phyloP scores from a whole-genome alignment of 2,329 filamentous ascomycete genomes.

The Paraphaeosphaeria sporulosa region DNA sequence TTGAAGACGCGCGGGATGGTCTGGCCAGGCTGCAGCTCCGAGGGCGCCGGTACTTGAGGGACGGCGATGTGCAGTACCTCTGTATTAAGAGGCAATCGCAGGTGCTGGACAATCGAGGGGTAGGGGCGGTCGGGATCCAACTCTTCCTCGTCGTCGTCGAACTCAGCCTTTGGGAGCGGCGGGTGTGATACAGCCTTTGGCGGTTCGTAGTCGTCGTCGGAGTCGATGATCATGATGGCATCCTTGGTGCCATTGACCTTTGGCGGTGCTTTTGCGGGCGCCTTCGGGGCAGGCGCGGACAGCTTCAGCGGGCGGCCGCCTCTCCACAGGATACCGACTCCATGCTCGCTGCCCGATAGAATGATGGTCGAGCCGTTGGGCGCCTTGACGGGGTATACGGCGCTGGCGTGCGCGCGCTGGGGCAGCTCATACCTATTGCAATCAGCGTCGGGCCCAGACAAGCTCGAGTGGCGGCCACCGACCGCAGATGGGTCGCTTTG shows the following conservation, averaged over 20 bases:
- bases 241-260: constrained; percentile 56
- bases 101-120: constrained; percentile 60
- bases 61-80: constrained; percentile 63
- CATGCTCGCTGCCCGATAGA: constrained; percentile 66
- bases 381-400: constrained; percentile 64
- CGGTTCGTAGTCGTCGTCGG: constrained; percentile 60
- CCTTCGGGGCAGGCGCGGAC: constrained; percentile 31
- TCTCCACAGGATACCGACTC: constrained; percentile 67
- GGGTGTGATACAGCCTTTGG: constrained; percentile 24
- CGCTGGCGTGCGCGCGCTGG: constrained; percentile 63
- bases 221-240: constrained; percentile 63
- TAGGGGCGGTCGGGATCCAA: constrained; percentile 65
- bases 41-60: constrained; percentile 48
- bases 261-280: constrained; percentile 38
- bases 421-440: constrained; percentile 65
- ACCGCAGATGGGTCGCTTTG: constrained; percentile 45
- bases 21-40: constrained; percentile 39
- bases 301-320: constrained; percentile 61
- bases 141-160: constrained; percentile 65
- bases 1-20: constrained; percentile 58
- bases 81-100: constrained; percentile 63
- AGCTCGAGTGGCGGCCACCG: not conserved
- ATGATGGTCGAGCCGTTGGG: constrained; percentile 69
- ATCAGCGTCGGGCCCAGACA: not conserved
- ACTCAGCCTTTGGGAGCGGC: constrained; percentile 50